Conservation (phyloP, 2,329 filamentous ascomycete species). For the Colletotrichum navitas region DNA sequence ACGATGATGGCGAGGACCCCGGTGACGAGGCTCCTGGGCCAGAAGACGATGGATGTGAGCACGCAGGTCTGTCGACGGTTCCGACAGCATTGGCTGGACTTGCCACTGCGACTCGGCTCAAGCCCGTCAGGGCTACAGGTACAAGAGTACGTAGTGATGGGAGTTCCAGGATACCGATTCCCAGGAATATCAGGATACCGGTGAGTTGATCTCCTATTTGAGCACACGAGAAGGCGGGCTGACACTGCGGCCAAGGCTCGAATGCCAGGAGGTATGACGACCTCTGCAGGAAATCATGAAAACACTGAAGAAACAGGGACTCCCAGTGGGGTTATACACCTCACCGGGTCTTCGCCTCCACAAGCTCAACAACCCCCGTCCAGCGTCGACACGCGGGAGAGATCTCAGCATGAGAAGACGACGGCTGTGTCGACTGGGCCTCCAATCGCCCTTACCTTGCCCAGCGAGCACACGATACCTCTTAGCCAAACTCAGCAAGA, state of each 20-base stretch:
- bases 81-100: conserved; percentile 8
- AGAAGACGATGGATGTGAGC: not conserved
- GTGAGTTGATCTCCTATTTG: not conserved
- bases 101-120: not conserved
- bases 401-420: not conserved
- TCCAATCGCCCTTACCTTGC: conserved; percentile 9
- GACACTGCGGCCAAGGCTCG: not conserved
- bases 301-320: not conserved
- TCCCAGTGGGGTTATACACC: not conserved
- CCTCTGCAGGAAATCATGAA: not conserved
- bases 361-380: not conserved
- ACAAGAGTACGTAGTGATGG: not conserved
- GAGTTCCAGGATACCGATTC: not conserved
- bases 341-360: not conserved
- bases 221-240: not conserved
- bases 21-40: not conserved
- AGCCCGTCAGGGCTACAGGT: not conserved
- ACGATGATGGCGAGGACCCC: conserved; percentile 22
- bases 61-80: not conserved
- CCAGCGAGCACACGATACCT: not conserved
- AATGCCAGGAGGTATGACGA: too few species aligned
- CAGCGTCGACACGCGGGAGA: not conserved
- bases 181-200: not conserved
- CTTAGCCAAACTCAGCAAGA: not conserved
- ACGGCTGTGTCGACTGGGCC: not conserved